A percentile compares a stretch with the other conserved stretches of the same genome.
Conservation (phyloP, 768 basidiomycete genomes). For the Panaeolus papilionaceus region DNA sequence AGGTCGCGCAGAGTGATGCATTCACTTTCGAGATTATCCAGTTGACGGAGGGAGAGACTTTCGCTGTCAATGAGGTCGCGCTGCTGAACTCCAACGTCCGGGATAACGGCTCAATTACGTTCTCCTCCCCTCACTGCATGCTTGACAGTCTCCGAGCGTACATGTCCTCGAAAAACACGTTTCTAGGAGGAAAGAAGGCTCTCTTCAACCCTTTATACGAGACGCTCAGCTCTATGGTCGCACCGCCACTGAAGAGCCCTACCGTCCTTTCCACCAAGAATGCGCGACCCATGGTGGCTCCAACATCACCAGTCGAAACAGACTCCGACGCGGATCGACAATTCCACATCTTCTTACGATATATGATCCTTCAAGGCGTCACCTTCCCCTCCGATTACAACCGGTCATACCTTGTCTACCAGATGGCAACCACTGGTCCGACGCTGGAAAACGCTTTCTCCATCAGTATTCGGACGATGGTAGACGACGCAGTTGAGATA, state of each 20-base stretch:
- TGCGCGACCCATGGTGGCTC: neutral
- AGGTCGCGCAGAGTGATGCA: constrained; percentile 29
- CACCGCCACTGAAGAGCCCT: neutral
- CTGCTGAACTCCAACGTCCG: constrained; percentile 1
- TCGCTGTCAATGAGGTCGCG: constrained; percentile 16
- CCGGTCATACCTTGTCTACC: constrained; percentile 29
- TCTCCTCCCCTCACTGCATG: constrained; percentile 5
- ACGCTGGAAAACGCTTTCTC: constrained; percentile 27
- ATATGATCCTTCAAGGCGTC: constrained; percentile 1
- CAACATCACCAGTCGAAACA: neutral
- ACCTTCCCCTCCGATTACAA: constrained; percentile 30
- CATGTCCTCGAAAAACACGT: neutral
- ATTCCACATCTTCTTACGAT: constrained; percentile 3
- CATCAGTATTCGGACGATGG: constrained; percentile 22
- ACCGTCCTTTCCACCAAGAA: neutral
- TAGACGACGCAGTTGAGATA: constrained; percentile 17
- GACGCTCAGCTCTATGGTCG: neutral
- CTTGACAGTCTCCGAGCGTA: constrained; percentile 7
- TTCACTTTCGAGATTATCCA: constrained; percentile 37
- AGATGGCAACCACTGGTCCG: constrained; percentile 28
- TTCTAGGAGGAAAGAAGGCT: constrained; percentile 1
- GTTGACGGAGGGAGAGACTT: constrained; percentile 8
- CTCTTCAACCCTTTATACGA: constrained; percentile 12
- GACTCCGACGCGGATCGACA: constrained; percentile 11
- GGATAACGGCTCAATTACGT: constrained; percentile 6